Evolutionary conservation across 2,329 filamentous ascomycete species (phyloP).

Genomic region (Dryadomyces sulphureus): DNA sequence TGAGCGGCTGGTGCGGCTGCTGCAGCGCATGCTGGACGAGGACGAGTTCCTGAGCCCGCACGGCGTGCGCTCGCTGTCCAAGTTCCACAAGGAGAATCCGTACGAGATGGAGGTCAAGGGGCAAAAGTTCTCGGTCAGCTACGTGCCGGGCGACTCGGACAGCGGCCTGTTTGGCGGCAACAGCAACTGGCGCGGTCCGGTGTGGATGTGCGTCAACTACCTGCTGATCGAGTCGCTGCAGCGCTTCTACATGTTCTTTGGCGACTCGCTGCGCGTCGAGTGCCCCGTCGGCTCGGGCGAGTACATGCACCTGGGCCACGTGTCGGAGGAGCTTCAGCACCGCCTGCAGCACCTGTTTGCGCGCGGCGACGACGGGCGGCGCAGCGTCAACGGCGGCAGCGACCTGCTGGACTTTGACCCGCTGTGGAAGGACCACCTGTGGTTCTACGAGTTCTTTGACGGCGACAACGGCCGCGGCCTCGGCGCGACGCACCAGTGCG

Average conservation of each 20-base stretch:
- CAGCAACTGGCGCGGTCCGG: conserved; percentile 93
- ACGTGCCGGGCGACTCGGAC: conserved; percentile 91
- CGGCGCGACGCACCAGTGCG: conserved; percentile 86
- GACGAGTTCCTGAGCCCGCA: conserved; percentile 83
- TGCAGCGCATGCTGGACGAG: conserved; percentile 85
- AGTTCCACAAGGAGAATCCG: conserved; percentile 77
- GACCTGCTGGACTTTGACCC: conserved; percentile 82
- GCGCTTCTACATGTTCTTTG: conserved; percentile 92
- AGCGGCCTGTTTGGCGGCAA: conserved; percentile 91
- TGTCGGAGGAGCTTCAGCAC: conserved; percentile 90
- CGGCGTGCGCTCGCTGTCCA: conserved; percentile 84
- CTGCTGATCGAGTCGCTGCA: conserved; percentile 87
- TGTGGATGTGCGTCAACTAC: conserved; percentile 95
- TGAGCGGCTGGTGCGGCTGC: conserved; percentile 77
- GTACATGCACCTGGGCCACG: conserved; percentile 88
- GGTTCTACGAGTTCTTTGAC: conserved; percentile 97
- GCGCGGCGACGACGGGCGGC: conserved; percentile 67
- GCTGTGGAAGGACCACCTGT: conserved; percentile 84
- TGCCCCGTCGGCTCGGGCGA: conserved; percentile 89
- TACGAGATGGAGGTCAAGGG: conserved; percentile 94
- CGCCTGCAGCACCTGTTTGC: conserved; percentile 84
- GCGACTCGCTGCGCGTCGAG: conserved; percentile 74
- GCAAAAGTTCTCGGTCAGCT: conserved; percentile 73
- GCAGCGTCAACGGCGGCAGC: conserved; percentile 76
- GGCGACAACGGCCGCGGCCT: conserved; percentile 80